These are phyloP conservation scores for Porogramme epimiltina DNA, from an alignment of 1,284 basidiomycete species.

Conservation along the genomic window DNA sequence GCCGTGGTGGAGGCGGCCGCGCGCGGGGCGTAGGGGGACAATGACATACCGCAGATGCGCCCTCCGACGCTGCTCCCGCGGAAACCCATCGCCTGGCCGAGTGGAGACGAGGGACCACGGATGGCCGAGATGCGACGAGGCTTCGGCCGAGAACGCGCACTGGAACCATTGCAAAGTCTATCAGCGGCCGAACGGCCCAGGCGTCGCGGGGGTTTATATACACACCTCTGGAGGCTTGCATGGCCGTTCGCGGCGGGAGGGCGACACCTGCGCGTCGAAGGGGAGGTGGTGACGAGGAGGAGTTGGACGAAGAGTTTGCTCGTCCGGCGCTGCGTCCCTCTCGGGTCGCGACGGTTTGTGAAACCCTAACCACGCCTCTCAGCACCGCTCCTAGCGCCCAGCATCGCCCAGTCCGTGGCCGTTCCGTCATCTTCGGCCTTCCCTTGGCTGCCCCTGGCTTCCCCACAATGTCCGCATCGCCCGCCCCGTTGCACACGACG, in stretches of 20 bases:
- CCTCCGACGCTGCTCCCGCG: slow-evolving; percentile 20
- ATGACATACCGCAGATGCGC: slow-evolving; percentile 25
- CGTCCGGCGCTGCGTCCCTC: slow-evolving; percentile 5
- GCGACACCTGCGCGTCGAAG: slow-evolving; percentile 16
- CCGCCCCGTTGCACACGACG: background rate
- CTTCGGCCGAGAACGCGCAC: slow-evolving; percentile 32
- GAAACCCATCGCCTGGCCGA: slow-evolving; percentile 24
- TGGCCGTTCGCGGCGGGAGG: slow-evolving; percentile 11
- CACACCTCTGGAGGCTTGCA: slow-evolving; percentile 21
- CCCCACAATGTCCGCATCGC: background rate
- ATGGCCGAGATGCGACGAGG: slow-evolving; percentile 29
- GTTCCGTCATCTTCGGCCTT: too few species aligned
- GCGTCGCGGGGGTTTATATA: too few species aligned
- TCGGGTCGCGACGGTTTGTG: background rate
- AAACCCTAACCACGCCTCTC: background rate
- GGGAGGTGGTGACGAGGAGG: background rate
- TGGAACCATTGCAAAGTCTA: slow-evolving; percentile 16
- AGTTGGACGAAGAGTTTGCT: slow-evolving; percentile 6
- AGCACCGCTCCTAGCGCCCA: too few species aligned
- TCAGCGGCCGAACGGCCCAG: too few species aligned
- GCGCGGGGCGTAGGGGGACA: background rate
- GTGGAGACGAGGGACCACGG: slow-evolving; percentile 22
- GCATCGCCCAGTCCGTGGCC: too few species aligned
- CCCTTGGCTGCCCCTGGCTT: background rate
- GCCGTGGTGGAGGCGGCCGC: slow-evolving; percentile 1